Evolutionary conservation across 441 rosid species (phyloP), one percentile per base, ranked within the genome.

Genomic region (Macaranga tanarius): DNA sequence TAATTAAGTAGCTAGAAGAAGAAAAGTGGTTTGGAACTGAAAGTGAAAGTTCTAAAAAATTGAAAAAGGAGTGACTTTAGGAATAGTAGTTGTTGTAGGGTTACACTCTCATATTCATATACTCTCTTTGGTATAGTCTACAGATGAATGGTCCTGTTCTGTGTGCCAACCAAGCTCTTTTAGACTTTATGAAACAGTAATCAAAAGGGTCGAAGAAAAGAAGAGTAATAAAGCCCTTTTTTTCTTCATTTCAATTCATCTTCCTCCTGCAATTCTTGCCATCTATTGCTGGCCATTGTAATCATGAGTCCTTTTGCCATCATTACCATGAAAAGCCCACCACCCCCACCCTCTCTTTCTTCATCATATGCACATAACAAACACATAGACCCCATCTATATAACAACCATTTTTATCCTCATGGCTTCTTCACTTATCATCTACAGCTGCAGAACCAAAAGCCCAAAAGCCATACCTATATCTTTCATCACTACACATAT

Each of bases 271-370:
- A 63, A 67, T 77, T 77, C 10, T 72, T 77, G 17, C 40, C 82
- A 10, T 80, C 79, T 5, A 60, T 83, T 67, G 72, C 81, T 86
- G 83, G 79, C 80, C 86, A 75, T 75, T 62, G 93, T 83, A 88
- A 90, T 88, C 76, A 88, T 87, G 95, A 83, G 76, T 82, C 85
- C 84, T 57, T 72, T 60, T 71, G 89, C 78, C 87, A 89, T 89
- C 90, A 88, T 88, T 85, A 73, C 92, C 66, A 77, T 76, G 80
- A 74, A 83, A 88, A 80, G 65, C 66, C 70, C 58, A 65, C 8
- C 79, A 78, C 76, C 74, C 72, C 76, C 74, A 79, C 25, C 2
- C 11, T 13, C 52, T 74, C 38, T 34, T 72, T 61, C 65, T 77
- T 64, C 38, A 34, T 34, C 38, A 34, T 63, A 60, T 71, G 48